Conservation (phyloP, 148 eudicot genomes). For the Cornus controversa region DNA sequence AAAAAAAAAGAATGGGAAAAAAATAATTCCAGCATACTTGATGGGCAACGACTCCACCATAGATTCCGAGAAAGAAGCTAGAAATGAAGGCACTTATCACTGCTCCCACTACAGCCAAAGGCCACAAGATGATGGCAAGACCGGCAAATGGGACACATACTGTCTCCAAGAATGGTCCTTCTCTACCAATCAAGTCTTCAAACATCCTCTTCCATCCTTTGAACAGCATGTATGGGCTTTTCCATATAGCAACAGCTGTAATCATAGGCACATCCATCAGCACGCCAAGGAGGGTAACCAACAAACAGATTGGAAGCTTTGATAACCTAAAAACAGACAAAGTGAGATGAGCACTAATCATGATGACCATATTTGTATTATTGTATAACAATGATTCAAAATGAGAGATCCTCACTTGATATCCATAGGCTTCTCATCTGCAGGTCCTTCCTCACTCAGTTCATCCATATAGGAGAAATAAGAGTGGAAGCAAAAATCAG, state of each 20-base stretch:
- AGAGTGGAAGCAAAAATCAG: conserved; percentile 88
- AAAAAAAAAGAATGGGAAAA: not conserved
- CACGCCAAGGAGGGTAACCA: conserved; percentile 51
- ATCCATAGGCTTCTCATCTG: conserved; percentile 60
- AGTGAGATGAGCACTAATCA: not conserved
- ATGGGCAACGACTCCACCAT: conserved; percentile 68
- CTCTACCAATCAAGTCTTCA: conserved; percentile 80
- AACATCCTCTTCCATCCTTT: conserved; percentile 91
- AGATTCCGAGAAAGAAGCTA: conserved; percentile 72
- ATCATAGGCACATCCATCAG: conserved; percentile 63
- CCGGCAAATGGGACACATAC: conserved; percentile 95
- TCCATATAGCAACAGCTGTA: conserved; percentile 72
- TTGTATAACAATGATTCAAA: not conserved
- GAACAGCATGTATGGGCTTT: conserved; percentile 83
- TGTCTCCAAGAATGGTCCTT: conserved; percentile 91
- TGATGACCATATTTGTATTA: not conserved
- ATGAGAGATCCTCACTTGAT: conserved; percentile 48
- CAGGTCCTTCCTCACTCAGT: conserved; percentile 51
- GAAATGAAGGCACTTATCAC: conserved; percentile 62
- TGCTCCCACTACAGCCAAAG: conserved; percentile 71
- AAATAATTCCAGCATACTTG: conserved; percentile 40
- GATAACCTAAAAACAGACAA: conserved; percentile 36
- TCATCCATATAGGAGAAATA: conserved; percentile 95
- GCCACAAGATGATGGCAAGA: conserved; percentile 82
- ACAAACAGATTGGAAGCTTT: conserved; percentile 60